These are phyloP conservation scores for Hanseniaspora guilliermondii DNA, from an alignment of 805 yeast species.

Conservation along the genomic window DNA sequence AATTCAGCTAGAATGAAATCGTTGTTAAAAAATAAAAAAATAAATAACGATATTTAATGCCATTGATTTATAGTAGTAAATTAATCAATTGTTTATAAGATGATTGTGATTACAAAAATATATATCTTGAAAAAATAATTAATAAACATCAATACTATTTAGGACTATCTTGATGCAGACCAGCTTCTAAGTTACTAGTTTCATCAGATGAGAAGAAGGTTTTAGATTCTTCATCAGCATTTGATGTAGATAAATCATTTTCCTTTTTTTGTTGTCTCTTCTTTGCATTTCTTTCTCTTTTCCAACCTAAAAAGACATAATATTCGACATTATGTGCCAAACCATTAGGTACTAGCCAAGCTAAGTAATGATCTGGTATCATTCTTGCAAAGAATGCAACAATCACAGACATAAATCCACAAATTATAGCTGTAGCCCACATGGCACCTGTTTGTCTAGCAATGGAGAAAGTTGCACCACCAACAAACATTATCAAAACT, in stretches of 20 bases:
- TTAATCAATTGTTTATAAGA: too few relatives aligned
- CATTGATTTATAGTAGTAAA: background rate
- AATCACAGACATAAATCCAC: constrained; percentile 75
- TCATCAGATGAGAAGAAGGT: constrained; percentile 1
- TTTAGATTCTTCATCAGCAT: background rate
- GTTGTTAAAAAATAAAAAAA: too few relatives aligned
- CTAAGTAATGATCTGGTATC: constrained; percentile 70
- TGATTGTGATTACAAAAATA: too few relatives aligned
- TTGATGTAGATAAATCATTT: background rate
- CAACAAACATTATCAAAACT: constrained; percentile 84
- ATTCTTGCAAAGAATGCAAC: constrained; percentile 64
- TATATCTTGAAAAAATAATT: too few relatives aligned
- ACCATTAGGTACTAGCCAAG: constrained; percentile 50
- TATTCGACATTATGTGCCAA: constrained; percentile 28
- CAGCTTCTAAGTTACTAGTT: constrained; percentile 8
- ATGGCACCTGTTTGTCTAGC: constrained; percentile 64
- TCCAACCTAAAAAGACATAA: constrained; percentile 13
- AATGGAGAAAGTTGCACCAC: constrained; percentile 89
- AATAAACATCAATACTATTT: background rate
- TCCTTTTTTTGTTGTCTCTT: background rate
- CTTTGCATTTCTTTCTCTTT: constrained; percentile 2
- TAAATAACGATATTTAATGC: too few relatives aligned
- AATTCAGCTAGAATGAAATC: too few relatives aligned
- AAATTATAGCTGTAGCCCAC: constrained; percentile 81
- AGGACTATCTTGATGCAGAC: background rate